A percentile compares a stretch with the other conserved stretches of the same genome.
These are phyloP conservation scores for Saussurea involucrata DNA, from an alignment of 129 eudicot species.

Conservation along the genomic window DNA sequence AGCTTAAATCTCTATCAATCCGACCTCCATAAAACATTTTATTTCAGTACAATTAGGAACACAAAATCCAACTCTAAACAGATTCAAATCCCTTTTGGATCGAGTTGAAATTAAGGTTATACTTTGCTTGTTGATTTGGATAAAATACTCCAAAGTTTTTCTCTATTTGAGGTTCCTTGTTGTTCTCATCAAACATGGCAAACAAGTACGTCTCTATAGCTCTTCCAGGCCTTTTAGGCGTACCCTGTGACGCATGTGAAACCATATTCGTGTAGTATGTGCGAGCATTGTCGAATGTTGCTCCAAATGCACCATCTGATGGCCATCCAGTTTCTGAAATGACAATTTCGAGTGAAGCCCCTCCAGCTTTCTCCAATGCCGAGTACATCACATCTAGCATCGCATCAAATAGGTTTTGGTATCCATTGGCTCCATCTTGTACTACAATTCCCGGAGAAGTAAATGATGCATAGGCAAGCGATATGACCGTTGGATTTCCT, in stretches of 20 bases:
- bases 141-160: constrained; percentile 36
- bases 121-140: constrained; percentile 36
- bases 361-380: constrained; percentile 27
- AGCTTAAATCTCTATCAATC: background rate
- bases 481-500: constrained; percentile 29
- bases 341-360: constrained; percentile 27
- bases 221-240: constrained; percentile 35
- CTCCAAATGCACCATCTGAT: constrained; percentile 33
- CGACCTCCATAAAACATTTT: background rate
- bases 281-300: constrained; percentile 34
- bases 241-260: constrained; percentile 30
- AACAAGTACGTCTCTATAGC: constrained; percentile 38
- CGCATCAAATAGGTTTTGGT: constrained; percentile 44
- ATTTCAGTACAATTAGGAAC: background rate
- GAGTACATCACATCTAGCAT: constrained; percentile 32
- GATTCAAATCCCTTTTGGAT: constrained; percentile 20
- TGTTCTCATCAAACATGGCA: constrained; percentile 45
- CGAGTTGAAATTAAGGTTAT: constrained; percentile 25
- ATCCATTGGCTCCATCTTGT: constrained; percentile 33
- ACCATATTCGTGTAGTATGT: constrained; percentile 29
- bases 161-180: constrained; percentile 37
- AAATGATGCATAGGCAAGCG: constrained; percentile 33
- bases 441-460: constrained; percentile 31
- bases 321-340: constrained; percentile 44
- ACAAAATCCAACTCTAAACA: background rate